phyloP scores from a whole-genome alignment of 768 basidiomycete species.

The Leccinum rimulosum region DNA sequence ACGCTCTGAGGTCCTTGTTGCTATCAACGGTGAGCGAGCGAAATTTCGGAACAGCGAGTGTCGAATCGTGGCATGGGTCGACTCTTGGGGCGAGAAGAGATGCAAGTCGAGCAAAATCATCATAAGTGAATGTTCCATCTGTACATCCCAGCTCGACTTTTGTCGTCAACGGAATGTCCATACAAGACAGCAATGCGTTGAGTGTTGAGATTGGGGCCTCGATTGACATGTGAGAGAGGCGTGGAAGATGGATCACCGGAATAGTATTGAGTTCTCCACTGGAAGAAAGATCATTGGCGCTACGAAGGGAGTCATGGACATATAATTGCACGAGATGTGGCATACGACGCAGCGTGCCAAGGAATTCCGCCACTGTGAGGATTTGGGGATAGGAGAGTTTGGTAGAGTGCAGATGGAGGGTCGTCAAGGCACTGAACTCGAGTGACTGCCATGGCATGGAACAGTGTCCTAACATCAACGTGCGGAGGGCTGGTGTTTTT shows the following conservation, averaged over 20 bases:
- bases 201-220: not conserved
- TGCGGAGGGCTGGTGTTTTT: not conserved
- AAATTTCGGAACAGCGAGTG: not conserved
- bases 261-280: not conserved
- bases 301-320: constrained; percentile 33
- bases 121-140: no score
- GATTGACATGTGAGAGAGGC: constrained; percentile 4
- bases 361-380: constrained; percentile 23
- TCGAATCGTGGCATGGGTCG: not conserved
- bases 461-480: not conserved
- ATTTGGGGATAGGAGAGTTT: constrained; percentile 23
- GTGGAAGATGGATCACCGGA: not conserved
- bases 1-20: no score
- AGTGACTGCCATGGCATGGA: not conserved
- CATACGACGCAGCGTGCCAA: constrained; percentile 33
- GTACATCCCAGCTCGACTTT: not conserved
- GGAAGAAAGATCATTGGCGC: not conserved
- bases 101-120: not conserved
- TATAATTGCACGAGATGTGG: constrained; percentile 32
- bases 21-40: not conserved
- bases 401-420: constrained; percentile 32
- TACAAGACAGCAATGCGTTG: constrained; percentile 1
- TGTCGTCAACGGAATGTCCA: not conserved
- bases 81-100: constrained; percentile 1
- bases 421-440: constrained; percentile 28